Percentiles rank a stretch among this genome's conserved stretches.
Evolutionary conservation across 2,329 filamentous ascomycete species (phyloP).

Genomic region (Aspergillus sp.): DNA sequence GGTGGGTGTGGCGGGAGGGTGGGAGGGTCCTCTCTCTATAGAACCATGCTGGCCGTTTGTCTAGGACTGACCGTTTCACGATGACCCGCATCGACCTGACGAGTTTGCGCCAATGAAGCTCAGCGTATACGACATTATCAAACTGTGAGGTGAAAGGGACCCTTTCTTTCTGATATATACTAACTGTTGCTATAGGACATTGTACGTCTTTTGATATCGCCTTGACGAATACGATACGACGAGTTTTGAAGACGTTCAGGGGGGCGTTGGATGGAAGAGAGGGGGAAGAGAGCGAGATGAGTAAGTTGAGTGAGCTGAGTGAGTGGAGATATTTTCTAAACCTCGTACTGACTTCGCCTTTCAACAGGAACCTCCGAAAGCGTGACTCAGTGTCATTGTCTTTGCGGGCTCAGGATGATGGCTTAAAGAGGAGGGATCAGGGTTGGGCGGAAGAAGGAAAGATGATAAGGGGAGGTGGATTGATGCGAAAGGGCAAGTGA

Average conservation of each 20-base stretch:
- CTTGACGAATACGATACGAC: not conserved
- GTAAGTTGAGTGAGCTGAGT: too few relatives aligned
- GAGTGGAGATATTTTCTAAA: not conserved
- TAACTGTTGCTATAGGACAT: not conserved
- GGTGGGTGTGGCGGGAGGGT: too few relatives aligned
- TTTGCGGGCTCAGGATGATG: not conserved
- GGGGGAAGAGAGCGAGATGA: not conserved
- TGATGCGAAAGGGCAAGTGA: not conserved
- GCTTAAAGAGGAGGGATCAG: not conserved
- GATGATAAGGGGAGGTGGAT: not conserved
- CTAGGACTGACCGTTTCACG: too few relatives aligned
- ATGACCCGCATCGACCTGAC: too few relatives aligned
- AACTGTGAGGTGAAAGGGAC: not conserved
- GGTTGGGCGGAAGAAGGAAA: not conserved
- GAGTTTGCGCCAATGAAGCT: too few relatives aligned
- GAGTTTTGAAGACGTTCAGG: not conserved
- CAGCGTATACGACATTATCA: too few relatives aligned
- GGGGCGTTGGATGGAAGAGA: not conserved
- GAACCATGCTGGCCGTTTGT: too few relatives aligned
- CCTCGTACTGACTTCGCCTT: not conserved
- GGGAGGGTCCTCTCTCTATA: too few relatives aligned
- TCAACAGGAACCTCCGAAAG: not conserved
- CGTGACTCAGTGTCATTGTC: not conserved
- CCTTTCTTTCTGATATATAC: not conserved
- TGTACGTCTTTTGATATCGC: not conserved